Percentiles rank a stretch among this genome's conserved stretches.
Evolutionary conservation across 139 green algal genomes (phyloP).

Genomic region (Micromonas pusilla): DNA sequence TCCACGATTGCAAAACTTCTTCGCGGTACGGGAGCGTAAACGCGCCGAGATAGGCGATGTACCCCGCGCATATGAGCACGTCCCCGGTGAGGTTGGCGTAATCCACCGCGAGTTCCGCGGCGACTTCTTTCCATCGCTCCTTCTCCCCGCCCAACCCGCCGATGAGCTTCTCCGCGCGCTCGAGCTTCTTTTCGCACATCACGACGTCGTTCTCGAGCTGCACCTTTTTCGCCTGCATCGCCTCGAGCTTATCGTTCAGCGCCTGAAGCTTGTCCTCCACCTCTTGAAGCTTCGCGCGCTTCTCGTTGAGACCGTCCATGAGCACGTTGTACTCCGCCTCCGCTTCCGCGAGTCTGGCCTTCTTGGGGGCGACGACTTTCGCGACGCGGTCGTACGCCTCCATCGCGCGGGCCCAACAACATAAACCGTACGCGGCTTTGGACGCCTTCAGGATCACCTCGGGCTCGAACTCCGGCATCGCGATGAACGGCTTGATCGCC

Average conservation of each 20-base stretch:
- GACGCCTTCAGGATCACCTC: constrained; percentile 58
- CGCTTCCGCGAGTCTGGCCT: constrained; percentile 49
- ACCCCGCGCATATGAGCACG: constrained; percentile 60
- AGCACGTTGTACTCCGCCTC: constrained; percentile 54
- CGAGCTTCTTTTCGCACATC: constrained; percentile 64
- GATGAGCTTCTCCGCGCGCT: constrained; percentile 63
- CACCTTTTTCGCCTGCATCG: constrained; percentile 53
- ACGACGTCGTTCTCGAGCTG: constrained; percentile 63
- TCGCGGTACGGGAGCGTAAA: constrained; percentile 69
- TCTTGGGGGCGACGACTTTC: constrained; percentile 64
- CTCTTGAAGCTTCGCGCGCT: constrained; percentile 63
- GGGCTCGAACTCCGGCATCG: constrained; percentile 60
- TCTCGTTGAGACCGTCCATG: constrained; percentile 53
- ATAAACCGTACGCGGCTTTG: constrained; percentile 62
- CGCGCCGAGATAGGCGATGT: constrained; percentile 68
- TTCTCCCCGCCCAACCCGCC: constrained; percentile 70
- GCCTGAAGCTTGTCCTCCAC: constrained; percentile 69
- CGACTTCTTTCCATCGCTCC: constrained; percentile 58
- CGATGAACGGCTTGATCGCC: constrained; percentile 55
- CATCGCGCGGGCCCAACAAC: constrained; percentile 70
- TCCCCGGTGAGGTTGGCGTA: constrained; percentile 68
- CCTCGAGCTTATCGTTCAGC: constrained; percentile 65
- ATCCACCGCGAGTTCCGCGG: constrained; percentile 48
- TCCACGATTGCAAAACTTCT: constrained; percentile 38
- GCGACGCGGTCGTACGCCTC: constrained; percentile 60